Percentiles rank a stretch among this genome's conserved stretches.
phyloP scores from a whole-genome alignment of 805 yeast genomes.

The Kodamaea sagamina region DNA sequence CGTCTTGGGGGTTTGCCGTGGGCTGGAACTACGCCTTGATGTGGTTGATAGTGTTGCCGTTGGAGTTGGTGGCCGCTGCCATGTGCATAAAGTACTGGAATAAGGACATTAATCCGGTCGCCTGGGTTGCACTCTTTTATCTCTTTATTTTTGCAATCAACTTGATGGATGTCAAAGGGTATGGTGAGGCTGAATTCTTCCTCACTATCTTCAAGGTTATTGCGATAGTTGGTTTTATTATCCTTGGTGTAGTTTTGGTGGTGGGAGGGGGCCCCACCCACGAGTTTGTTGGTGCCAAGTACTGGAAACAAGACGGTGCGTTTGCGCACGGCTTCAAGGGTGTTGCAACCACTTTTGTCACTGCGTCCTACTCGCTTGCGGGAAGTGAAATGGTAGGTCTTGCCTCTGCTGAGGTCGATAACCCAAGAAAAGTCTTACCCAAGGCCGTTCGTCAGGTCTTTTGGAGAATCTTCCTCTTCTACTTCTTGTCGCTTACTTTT shows the following conservation, averaged over 20 bases:
- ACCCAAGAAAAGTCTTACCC: conserved; percentile 43
- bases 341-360: conserved; percentile 38
- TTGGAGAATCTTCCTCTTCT: conserved; percentile 45
- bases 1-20: conserved; percentile 43
- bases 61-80: conserved; percentile 42
- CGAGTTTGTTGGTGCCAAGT: conserved; percentile 35
- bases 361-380: conserved; percentile 40
- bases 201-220: conserved; percentile 34
- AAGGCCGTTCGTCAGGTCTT: conserved; percentile 46
- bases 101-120: conserved; percentile 35
- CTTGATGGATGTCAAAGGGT: conserved; percentile 40
- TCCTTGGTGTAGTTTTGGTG: conserved; percentile 36
- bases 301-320: conserved; percentile 37
- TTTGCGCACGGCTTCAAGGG: conserved; percentile 43
- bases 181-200: conserved; percentile 39
- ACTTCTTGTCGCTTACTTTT: conserved; percentile 30
- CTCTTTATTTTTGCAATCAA: conserved; percentile 31
- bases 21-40: conserved; percentile 42
- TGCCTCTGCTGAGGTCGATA: conserved; percentile 41
- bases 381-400: conserved; percentile 42
- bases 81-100: conserved; percentile 40
- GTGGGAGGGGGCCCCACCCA: conserved; percentile 43
- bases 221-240: conserved; percentile 40
- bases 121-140: conserved; percentile 40
- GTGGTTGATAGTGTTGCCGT: conserved; percentile 41